Conservation (phyloP, 2,329 filamentous ascomycete genomes). For the Shiraia bambusicola region DNA sequence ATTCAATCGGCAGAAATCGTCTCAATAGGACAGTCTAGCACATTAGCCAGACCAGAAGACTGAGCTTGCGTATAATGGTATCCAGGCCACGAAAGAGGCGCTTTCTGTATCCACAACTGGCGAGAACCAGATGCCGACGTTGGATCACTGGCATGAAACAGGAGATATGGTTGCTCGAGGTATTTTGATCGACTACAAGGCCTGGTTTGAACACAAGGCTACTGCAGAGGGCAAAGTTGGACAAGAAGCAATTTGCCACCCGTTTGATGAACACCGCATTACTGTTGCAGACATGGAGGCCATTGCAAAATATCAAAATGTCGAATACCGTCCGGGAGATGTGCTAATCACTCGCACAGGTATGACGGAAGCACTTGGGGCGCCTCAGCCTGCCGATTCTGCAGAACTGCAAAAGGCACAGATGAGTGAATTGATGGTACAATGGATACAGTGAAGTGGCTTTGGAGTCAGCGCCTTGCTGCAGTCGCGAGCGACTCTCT, state of each 20-base stretch:
- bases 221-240: slow-evolving; percentile 8
- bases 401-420: slow-evolving; percentile 9
- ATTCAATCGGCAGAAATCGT: slow-evolving; percentile 1
- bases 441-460: slow-evolving; percentile 57
- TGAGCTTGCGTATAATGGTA: slow-evolving; percentile 16
- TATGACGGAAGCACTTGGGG: slow-evolving; percentile 8
- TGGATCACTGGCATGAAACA: slow-evolving; percentile 15
- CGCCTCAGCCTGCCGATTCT: slow-evolving; percentile 8
- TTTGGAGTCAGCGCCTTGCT: slow-evolving; percentile 64
- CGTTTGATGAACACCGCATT: slow-evolving; percentile 17
- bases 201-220: slow-evolving; percentile 14
- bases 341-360: slow-evolving; percentile 25
- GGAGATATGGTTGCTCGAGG: slow-evolving; percentile 17
- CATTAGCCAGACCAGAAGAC: slow-evolving; percentile 19
- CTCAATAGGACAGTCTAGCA: slow-evolving; percentile 34
- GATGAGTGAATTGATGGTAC: slow-evolving; percentile 11
- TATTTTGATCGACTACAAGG: slow-evolving; percentile 13
- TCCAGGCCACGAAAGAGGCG: slow-evolving; percentile 11
- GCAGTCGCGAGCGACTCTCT: slow-evolving; percentile 64
- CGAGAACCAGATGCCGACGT: slow-evolving; percentile 13
- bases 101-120: slow-evolving; percentile 8
- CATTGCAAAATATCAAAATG: slow-evolving; percentile 8
- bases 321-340: slow-evolving; percentile 14
- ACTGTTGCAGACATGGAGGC: slow-evolving; percentile 13
- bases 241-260: slow-evolving; percentile 10